Evolutionary conservation across 495 filamentous ascomycete genomes (phyloP).

Genomic region (Symbiotaphrina buchneri): DNA sequence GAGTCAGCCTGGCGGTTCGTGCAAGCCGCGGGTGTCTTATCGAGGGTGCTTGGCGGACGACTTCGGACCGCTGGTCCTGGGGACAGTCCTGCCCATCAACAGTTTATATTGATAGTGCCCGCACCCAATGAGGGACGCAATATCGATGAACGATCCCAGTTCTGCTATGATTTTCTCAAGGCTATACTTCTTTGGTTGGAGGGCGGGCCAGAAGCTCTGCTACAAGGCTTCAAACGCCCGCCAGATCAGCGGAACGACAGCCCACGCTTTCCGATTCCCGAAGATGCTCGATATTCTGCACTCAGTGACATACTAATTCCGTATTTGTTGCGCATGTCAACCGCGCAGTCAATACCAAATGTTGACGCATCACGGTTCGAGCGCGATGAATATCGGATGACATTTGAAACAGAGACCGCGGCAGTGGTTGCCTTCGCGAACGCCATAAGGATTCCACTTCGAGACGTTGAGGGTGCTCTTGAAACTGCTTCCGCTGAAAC

Average conservation of each 20-base stretch:
- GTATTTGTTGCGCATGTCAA: constrained; percentile 28
- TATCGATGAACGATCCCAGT: constrained; percentile 19
- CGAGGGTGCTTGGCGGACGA: constrained; percentile 27
- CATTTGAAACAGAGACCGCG: constrained; percentile 29
- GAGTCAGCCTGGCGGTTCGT: constrained; percentile 38
- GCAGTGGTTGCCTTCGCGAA: constrained; percentile 33
- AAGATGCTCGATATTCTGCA: constrained; percentile 21
- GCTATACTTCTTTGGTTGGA: constrained; percentile 40
- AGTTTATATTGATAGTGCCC: constrained; percentile 22
- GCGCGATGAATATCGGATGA: constrained; percentile 22
- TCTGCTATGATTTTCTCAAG: constrained; percentile 42
- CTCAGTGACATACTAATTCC: constrained; percentile 34
- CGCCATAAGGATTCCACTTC: constrained; percentile 25
- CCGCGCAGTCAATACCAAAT: constrained; percentile 23
- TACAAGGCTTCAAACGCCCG: constrained; percentile 29
- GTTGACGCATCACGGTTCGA: constrained; percentile 38
- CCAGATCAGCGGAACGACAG: constrained; percentile 13
- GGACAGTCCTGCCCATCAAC: constrained; percentile 10
- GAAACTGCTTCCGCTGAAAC: background rate
- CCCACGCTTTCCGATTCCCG: constrained; percentile 26
- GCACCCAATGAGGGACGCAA: constrained; percentile 23
- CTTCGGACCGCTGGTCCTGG: constrained; percentile 13
- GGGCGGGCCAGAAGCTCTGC: constrained; percentile 25
- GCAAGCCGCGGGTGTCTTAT: constrained; percentile 40
- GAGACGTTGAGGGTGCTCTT: constrained; percentile 9